These are phyloP conservation scores for Monilinia polystroma DNA, from an alignment of 2,329 filamentous ascomycete genomes.

Conservation along the genomic window DNA sequence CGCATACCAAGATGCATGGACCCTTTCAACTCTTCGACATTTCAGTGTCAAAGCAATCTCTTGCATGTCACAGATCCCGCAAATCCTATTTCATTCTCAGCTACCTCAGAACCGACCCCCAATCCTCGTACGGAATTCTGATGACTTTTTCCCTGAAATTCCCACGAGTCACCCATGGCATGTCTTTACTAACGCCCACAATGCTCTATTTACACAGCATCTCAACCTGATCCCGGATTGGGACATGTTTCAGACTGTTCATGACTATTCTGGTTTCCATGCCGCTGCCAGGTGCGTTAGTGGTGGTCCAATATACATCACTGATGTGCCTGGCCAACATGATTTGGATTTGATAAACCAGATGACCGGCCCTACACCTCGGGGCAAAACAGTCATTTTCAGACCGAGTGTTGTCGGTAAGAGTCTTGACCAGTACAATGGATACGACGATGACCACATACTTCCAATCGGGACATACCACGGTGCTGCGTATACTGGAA, in stretches of 20 bases:
- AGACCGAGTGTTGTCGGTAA: constrained; percentile 74
- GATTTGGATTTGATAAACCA: constrained; percentile 72
- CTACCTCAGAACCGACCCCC: constrained; percentile 72
- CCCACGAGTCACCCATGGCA: constrained; percentile 88
- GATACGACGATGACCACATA: constrained; percentile 70
- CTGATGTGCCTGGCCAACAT: constrained; percentile 82
- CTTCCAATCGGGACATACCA: constrained; percentile 80
- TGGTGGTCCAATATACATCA: constrained; percentile 92
- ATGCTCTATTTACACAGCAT: constrained; percentile 76
- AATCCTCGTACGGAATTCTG: constrained; percentile 80
- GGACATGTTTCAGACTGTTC: constrained; percentile 67
- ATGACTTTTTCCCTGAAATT: constrained; percentile 86
- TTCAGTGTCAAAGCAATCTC: constrained; percentile 79
- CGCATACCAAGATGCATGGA: constrained; percentile 85
- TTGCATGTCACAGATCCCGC: constrained; percentile 91
- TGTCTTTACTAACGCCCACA: constrained; percentile 91
- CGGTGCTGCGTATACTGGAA: constrained; percentile 65
- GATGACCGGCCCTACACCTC: constrained; percentile 73
- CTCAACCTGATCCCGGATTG: constrained; percentile 85
- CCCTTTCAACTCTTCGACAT: constrained; percentile 70
- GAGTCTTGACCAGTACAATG: constrained; percentile 69
- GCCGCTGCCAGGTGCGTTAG: constrained; percentile 86
- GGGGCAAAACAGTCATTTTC: constrained; percentile 75
- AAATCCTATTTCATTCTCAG: constrained; percentile 82
- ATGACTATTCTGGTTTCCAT: constrained; percentile 76